Base-by-base conservation (phyloP, 2,329 filamentous ascomycete genomes). In the Fusarium sp. region DNA sequence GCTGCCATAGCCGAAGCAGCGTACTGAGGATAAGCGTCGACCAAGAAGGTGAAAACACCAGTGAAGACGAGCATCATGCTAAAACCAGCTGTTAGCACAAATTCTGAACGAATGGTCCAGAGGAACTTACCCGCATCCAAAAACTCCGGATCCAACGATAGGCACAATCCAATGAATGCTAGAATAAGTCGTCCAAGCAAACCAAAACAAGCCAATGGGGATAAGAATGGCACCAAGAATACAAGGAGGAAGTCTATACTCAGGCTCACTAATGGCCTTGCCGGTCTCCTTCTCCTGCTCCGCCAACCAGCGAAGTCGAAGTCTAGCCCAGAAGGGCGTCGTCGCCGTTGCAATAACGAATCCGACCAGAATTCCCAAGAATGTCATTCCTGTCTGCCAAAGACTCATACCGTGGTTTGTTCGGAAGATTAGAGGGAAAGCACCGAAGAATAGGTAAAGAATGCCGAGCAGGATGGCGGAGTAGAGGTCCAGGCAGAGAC, bases 361-460 rank as follows among this genome's bases (percentile, higher is more conserved):
- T 2, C 74, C 74, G 6, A 73, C 24, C 1, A 64, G 56, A 4
- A 76, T 71, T 3, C 74, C 74, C 6, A 73, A n/a, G 3, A 74
- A 76, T 0, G 74, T 61, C 20, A 75, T 60, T 0, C 74, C 74
- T 1, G 48, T 39, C 6, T 84, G 92, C 85, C 91, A 95, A 6
- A 94, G 84, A 44, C 88, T 89, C 82, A 96, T 93, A 10, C 87
- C 89, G 78, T 95, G 91, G 36, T 91, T 91, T 38, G 87, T 88
- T 30, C 86, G 80, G 78, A 97, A 97, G 13, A 97, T 89, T n/a
- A 95, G 83, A 5, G 91, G 88, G 71, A 96, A 95, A 0, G 94
- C 93, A 13, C 93, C 93, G 78, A 95, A 95, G 83, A 95, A 96
- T 8, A 96, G 88, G 79, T 97, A 97, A 2, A 97, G 82, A 28